Conservation (phyloP, 768 basidiomycete genomes). For the Boletus sp. region DNA sequence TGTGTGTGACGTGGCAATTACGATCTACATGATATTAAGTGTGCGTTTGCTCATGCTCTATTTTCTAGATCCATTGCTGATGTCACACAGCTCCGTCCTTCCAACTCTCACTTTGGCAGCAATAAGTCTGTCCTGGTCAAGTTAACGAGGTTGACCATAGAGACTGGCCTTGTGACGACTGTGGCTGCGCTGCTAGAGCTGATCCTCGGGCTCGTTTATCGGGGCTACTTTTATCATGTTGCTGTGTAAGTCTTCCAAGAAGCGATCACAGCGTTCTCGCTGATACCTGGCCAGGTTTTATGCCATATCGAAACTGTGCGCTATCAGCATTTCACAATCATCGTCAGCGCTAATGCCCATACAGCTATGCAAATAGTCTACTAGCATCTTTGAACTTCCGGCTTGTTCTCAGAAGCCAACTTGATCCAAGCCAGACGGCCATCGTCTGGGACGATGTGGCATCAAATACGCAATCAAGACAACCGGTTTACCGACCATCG, state of each 20-base stretch:
- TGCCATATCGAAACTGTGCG: slow-evolving; percentile 16
- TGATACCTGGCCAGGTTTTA: slow-evolving; percentile 6
- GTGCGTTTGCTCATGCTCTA: too few species aligned
- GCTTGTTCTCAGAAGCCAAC: slow-evolving; percentile 1
- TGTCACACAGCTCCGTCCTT: slow-evolving; percentile 11
- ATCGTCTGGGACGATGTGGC: slow-evolving; percentile 3
- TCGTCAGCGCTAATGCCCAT: background rate
- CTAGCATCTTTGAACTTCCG: slow-evolving; percentile 18
- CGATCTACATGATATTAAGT: too few species aligned
- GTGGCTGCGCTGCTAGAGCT: slow-evolving; percentile 17
- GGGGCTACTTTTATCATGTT: background rate
- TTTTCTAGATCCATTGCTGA: background rate
- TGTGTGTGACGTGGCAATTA: too few species aligned
- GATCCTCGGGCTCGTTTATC: slow-evolving; percentile 7
- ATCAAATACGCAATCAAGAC: background rate
- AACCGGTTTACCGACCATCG: background rate
- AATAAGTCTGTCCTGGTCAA: slow-evolving; percentile 2
- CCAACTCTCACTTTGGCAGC: slow-evolving; percentile 1
- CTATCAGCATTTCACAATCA: background rate
- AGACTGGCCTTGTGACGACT: slow-evolving; percentile 24
- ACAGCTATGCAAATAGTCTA: slow-evolving; percentile 18
- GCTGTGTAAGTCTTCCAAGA: slow-evolving; percentile 15
- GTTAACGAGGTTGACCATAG: slow-evolving; percentile 22
- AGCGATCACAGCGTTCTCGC: background rate
- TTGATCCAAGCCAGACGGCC: background rate